Conservation (phyloP, 148 eudicot species). For the Silene latifolia region DNA sequence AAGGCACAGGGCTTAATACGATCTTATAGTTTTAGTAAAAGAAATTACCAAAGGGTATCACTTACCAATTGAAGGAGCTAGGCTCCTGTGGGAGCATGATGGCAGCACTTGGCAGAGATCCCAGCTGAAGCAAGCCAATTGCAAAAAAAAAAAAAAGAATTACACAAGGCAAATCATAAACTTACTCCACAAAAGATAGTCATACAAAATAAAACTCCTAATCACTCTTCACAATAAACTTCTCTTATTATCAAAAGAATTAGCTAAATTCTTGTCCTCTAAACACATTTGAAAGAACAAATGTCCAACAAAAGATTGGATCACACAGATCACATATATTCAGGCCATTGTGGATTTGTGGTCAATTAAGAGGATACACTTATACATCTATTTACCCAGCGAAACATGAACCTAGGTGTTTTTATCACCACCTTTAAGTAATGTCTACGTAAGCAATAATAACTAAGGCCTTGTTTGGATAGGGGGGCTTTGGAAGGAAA, state of each 20-base stretch:
- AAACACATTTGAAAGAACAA: no score
- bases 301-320: no score
- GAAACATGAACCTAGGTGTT: background rate
- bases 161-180: conserved; percentile 1
- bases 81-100: conserved; percentile 33
- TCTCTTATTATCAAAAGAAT: background rate
- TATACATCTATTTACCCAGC: background rate
- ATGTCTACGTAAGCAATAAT: background rate
- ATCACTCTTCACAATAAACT: background rate
- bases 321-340: no score
- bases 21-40: background rate
- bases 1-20: no score
- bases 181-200: background rate
- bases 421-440: background rate
- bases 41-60: background rate
- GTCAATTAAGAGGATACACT: background rate
- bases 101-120: conserved; percentile 22
- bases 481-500: no score
- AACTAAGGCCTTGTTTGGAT: background rate
- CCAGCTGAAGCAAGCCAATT: conserved; percentile 25
- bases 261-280: no score
- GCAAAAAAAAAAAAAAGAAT: background rate
- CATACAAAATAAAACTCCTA: background rate
- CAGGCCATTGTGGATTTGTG: no score
- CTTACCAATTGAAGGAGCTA: conserved; percentile 27